These are phyloP conservation scores for Pelomyxa schiedti DNA, from an alignment of 78 protist species.

Conservation along the genomic window DNA sequence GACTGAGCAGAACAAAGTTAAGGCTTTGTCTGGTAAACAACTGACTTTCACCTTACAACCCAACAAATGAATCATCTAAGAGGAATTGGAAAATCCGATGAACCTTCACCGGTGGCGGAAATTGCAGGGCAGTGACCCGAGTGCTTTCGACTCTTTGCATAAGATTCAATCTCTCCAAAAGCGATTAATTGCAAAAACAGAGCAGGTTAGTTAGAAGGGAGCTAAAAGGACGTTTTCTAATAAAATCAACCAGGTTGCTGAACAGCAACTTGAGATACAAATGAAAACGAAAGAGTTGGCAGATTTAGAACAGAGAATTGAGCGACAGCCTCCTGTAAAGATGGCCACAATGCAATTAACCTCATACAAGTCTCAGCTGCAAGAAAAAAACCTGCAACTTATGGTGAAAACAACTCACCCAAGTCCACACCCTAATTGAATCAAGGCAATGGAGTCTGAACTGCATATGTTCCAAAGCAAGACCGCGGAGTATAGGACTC, in stretches of 20 bases:
- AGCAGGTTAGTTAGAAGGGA: slow-evolving; percentile 33
- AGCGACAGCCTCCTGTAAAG: slow-evolving; percentile 64
- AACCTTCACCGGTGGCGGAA: slow-evolving; percentile 81
- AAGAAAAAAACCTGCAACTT: not conserved
- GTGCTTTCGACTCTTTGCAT: slow-evolving; percentile 54
- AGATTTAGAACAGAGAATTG: slow-evolving; percentile 70
- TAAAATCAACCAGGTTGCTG: slow-evolving; percentile 26
- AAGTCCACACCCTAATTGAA: too few relatives aligned
- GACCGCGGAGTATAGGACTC: slow-evolving; percentile 7
- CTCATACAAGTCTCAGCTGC: not conserved
- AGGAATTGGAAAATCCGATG: slow-evolving; percentile 85
- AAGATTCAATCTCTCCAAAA: slow-evolving; percentile 80
- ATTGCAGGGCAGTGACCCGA: slow-evolving; percentile 67
- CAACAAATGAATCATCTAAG: too few relatives aligned
- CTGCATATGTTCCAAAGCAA: slow-evolving; percentile 19
- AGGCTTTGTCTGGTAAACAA: too few relatives aligned
- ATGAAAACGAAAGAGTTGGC: slow-evolving; percentile 68
- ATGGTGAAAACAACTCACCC: slow-evolving; percentile 3
- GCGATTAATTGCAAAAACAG: slow-evolving; percentile 73
- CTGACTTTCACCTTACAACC: too few relatives aligned
- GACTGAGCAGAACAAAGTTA: slow-evolving; percentile 58
- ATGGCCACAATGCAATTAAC: not conserved
- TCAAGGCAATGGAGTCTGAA: slow-evolving; percentile 18
- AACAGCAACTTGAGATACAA: slow-evolving; percentile 63
- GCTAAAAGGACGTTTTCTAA: not conserved